Evolutionary conservation across 2,329 filamentous ascomycete species (phyloP).

Genomic region (Erysiphe pulchra): DNA sequence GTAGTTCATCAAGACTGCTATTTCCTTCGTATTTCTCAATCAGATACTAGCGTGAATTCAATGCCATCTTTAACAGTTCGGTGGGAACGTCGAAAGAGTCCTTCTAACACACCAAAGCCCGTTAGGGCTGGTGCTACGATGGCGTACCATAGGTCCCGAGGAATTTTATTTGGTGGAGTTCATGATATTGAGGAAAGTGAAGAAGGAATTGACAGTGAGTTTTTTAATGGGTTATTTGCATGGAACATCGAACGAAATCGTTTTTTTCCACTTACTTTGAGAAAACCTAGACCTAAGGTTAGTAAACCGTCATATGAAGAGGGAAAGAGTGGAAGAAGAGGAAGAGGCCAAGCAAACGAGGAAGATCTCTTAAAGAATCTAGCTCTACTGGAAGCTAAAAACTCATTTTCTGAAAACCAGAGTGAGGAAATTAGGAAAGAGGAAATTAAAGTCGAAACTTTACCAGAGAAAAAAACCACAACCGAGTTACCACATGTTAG

Average conservation of each 20-base stretch:
- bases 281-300: constrained; percentile 43
- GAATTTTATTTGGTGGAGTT: constrained; percentile 82
- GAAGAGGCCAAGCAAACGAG: constrained; percentile 69
- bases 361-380: constrained; percentile 74
- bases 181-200: constrained; percentile 80
- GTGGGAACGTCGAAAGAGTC: constrained; percentile 86
- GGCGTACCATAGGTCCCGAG: constrained; percentile 78
- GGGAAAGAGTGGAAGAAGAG: constrained; percentile 34
- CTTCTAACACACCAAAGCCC: constrained; percentile 68
- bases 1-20: constrained; percentile 89
- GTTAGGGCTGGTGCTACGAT: constrained; percentile 74
- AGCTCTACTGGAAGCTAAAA: constrained; percentile 49
- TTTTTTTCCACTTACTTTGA: constrained; percentile 62
- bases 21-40: constrained; percentile 60
- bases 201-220: constrained; percentile 90
- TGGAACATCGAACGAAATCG: constrained; percentile 93
- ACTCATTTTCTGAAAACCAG: constrained; percentile 27
- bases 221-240: constrained; percentile 76
- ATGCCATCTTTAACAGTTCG: constrained; percentile 46
- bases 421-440: constrained; percentile 23
- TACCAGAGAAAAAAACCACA: constrained; percentile 33
- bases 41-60: constrained; percentile 36
- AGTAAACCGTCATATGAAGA: constrained; percentile 29
- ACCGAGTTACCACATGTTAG: constrained; percentile 73
- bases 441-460: constrained; percentile 26